Percentiles rank a stretch among this genome's conserved stretches.
Evolutionary conservation across 1,284 basidiomycete genomes (phyloP).

Genomic region (Amylostereum chailletii): DNA sequence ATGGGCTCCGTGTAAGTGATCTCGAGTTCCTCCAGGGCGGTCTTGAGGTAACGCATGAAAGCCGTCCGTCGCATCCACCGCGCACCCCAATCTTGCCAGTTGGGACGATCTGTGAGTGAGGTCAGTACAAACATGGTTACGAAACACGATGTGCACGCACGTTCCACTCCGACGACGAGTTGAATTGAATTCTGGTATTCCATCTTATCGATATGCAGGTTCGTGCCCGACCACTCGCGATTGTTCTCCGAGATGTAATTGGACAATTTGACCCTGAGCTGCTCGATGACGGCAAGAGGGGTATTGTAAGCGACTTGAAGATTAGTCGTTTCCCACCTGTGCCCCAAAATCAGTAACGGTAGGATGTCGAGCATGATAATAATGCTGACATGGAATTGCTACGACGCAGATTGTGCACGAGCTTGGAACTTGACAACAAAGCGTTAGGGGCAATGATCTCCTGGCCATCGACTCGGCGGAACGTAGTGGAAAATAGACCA

Average conservation of each 20-base stretch:
- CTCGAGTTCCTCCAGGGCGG: constrained; percentile 62
- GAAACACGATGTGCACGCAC: constrained; percentile 32
- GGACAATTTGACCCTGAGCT: constrained; percentile 49
- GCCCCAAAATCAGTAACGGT: constrained; percentile 13
- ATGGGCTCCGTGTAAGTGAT: constrained; percentile 62
- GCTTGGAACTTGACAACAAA: constrained; percentile 62
- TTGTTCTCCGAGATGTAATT: constrained; percentile 58
- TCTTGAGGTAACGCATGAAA: constrained; percentile 69
- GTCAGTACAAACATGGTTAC: not conserved
- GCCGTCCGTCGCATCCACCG: constrained; percentile 63
- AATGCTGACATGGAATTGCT: constrained; percentile 56
- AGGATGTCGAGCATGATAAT: constrained; percentile 14
- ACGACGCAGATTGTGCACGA: constrained; percentile 73
- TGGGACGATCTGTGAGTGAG: constrained; percentile 49
- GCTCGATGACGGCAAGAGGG: constrained; percentile 60
- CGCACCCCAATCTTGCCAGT: constrained; percentile 85
- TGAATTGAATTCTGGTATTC: constrained; percentile 66
- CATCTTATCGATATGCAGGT: constrained; percentile 68
- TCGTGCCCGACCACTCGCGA: constrained; percentile 63
- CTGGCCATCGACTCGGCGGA: constrained; percentile 72
- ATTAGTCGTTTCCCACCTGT: constrained; percentile 71
- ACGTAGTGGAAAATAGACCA: constrained; percentile 75
- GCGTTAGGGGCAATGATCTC: constrained; percentile 78
- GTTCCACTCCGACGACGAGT: constrained; percentile 68
- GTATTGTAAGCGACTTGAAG: constrained; percentile 60